Conservation (phyloP, 768 basidiomycete genomes). For the Podaxis sp. region DNA sequence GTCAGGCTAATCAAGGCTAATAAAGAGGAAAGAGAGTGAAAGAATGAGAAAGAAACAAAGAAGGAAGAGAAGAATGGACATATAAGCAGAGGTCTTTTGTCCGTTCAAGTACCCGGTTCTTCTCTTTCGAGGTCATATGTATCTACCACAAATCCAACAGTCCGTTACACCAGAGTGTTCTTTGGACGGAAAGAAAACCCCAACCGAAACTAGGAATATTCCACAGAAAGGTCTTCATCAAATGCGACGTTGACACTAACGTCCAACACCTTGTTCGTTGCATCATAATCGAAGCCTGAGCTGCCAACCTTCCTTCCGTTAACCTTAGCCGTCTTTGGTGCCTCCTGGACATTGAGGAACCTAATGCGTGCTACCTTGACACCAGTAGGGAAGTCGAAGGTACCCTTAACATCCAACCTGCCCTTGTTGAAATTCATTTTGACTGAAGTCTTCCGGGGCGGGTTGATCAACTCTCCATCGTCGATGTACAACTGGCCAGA, state of each 20-base stretch:
- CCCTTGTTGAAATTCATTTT: constrained; percentile 30
- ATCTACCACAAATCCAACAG: too few relatives aligned
- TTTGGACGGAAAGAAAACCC: neutral
- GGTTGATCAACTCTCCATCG: constrained; percentile 54
- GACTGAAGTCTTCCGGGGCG: constrained; percentile 29
- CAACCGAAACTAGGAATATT: neutral
- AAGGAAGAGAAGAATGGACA: too few relatives aligned
- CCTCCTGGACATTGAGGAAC: constrained; percentile 33
- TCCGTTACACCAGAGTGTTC: too few relatives aligned
- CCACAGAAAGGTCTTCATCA: constrained; percentile 8
- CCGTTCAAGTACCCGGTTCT: too few relatives aligned
- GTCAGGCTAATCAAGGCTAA: too few relatives aligned
- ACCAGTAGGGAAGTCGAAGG: constrained; percentile 34
- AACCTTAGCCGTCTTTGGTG: constrained; percentile 27
- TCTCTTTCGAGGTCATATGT: too few relatives aligned
- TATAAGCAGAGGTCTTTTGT: too few relatives aligned
- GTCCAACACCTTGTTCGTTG: constrained; percentile 38
- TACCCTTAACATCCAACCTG: constrained; percentile 31
- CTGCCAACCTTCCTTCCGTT: constrained; percentile 25
- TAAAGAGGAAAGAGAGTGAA: too few relatives aligned
- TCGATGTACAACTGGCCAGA: constrained; percentile 57
- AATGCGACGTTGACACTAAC: constrained; percentile 38
- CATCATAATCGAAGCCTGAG: constrained; percentile 32
- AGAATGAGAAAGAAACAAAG: too few relatives aligned
- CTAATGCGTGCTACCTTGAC: constrained; percentile 35